Evolutionary conservation across 2,329 filamentous ascomycete species (phyloP).

Genomic region (Aspergillus sp.): DNA sequence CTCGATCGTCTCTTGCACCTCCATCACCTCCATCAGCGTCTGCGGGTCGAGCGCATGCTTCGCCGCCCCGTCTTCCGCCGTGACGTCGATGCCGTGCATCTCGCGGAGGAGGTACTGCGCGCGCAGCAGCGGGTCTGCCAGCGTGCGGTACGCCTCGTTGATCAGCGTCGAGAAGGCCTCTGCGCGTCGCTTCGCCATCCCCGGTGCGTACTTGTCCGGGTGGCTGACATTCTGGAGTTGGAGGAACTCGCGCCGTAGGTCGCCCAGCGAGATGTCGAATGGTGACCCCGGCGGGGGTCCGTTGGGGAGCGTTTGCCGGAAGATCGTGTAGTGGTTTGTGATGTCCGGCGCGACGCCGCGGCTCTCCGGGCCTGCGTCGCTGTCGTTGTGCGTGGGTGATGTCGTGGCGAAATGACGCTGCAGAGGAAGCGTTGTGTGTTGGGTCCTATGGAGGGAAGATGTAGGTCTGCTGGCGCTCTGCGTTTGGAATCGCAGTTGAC

Average conservation of each 20-base stretch:
- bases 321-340: conserved; percentile 79
- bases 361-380: neutral
- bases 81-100: conserved; percentile 68
- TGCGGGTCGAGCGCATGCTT: conserved; percentile 67
- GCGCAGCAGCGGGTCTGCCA: conserved; percentile 72
- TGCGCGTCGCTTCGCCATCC: conserved; percentile 57
- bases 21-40: conserved; percentile 82
- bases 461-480: conserved; percentile 27
- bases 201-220: conserved; percentile 50
- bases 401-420: conserved; percentile 22
- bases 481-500: conserved; percentile 31
- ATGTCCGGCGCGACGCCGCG: conserved; percentile 31
- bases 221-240: conserved; percentile 65
- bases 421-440: neutral
- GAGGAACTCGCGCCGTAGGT: conserved; percentile 81
- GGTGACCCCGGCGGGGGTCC: conserved; percentile 76
- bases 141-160: conserved; percentile 88
- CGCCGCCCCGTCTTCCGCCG: conserved; percentile 69
- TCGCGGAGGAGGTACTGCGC: conserved; percentile 82
- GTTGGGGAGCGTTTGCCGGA: conserved; percentile 71
- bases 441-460: conserved; percentile 6
- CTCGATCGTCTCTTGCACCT: conserved; percentile 74
- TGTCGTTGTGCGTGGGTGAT: neutral
- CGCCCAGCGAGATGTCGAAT: conserved; percentile 70
- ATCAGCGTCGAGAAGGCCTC: conserved; percentile 79